Conservation (phyloP, 2,329 filamentous ascomycete species). For the Talaromyces sp. region DNA sequence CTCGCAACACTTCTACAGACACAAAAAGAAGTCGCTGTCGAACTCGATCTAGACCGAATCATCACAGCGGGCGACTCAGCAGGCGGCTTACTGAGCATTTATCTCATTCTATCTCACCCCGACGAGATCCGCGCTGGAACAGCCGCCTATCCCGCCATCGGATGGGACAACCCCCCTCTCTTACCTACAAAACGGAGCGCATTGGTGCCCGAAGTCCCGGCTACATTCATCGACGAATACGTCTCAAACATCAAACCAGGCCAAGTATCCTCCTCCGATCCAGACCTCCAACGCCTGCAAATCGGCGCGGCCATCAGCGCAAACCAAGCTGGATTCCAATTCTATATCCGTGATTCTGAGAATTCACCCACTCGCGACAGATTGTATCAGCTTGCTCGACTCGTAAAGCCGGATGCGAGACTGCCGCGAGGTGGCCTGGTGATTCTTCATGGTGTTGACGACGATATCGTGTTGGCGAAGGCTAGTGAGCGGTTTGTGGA, state of each 20-base stretch:
- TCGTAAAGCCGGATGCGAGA: constrained; percentile 25
- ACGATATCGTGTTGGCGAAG: constrained; percentile 30
- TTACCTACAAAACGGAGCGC: constrained; percentile 13
- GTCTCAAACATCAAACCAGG: constrained; percentile 16
- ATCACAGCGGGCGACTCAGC: constrained; percentile 30
- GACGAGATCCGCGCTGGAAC: constrained; percentile 30
- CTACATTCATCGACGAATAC: constrained; percentile 18
- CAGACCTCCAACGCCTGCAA: constrained; percentile 14
- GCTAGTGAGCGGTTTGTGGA: constrained; percentile 29
- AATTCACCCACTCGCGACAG: constrained; percentile 10
- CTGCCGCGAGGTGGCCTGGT: constrained; percentile 31
- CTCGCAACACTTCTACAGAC: constrained; percentile 19
- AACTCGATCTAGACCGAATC: constrained; percentile 27
- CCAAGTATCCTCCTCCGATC: constrained; percentile 19
- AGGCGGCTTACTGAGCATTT: constrained; percentile 30
- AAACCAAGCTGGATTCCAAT: constrained; percentile 18
- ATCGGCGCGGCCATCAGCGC: constrained; percentile 23
- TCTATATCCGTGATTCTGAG: constrained; percentile 22
- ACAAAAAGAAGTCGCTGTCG: constrained; percentile 1
- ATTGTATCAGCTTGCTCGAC: constrained; percentile 29
- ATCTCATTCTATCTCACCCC: constrained; percentile 27
- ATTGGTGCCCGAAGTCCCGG: constrained; percentile 19
- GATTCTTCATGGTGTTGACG: constrained; percentile 35
- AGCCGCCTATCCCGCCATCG: constrained; percentile 29
- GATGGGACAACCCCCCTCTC: constrained; percentile 11